Base-by-base conservation (phyloP, 805 yeast genomes). In the Starmerella scarabaei region DNA sequence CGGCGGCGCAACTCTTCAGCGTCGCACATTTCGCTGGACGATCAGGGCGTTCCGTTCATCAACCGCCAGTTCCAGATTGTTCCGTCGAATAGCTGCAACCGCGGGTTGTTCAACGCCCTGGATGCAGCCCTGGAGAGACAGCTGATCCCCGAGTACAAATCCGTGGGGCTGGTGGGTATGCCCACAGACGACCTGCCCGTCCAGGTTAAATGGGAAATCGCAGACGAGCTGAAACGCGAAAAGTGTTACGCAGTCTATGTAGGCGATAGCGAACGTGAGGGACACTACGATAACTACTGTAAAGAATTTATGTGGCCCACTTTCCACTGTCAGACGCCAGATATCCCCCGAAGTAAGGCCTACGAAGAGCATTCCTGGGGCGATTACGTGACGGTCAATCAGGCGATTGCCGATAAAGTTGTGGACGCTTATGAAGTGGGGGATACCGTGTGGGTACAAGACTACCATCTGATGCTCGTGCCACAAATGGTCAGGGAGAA, bases 231-330 rank as follows among this genome's bases (percentile, higher is more conserved):
- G 20, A 59, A 82, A 12, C 37, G 42, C 5, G 36, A 33, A 7
- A 71, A 75, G 3, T 77, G 72, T 55, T 54, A 72, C 42, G 74
- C 84, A 0, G 81, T 85, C 2, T 74, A 73, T 43, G 76, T 88
- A 2, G 73, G 72, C 49, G 97, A 91, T 59, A 61, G 73, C 23
- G 75, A 84, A 1, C 83, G 84, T 52, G 80, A 80, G 53, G 96
- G 96, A 17, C 94, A 86, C 55, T 91, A 91, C 59, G 75, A 75
- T 42, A 81, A 83, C 38, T 91, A 80, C 58, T 88, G 96, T 59
- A 91, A 91, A 60, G 93, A 86, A 54, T 82, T 91, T 30, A 64
- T 91, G 45, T 91, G 97, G 97, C 98, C 98, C 24, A 83, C 95
- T 2, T 69, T 91, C 47, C 82, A 75, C 47, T 91, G 91, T 57